Evolutionary conservation across 139 green algal genomes (phyloP).

Genomic region (Picochlorum sp.): DNA sequence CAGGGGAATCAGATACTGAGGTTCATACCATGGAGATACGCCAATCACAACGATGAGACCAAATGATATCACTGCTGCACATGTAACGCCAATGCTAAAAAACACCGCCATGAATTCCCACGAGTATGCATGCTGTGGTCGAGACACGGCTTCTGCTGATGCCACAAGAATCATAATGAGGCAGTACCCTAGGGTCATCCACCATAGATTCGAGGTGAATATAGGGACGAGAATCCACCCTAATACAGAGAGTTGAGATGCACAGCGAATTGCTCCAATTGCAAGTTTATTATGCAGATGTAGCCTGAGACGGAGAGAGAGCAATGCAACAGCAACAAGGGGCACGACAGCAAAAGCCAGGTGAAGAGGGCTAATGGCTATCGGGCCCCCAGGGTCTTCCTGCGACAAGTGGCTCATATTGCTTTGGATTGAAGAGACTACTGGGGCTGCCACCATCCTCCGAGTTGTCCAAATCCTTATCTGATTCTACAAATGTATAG

Average conservation of each 20-base stretch:
- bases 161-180: slow-evolving; percentile 63
- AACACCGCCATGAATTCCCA: slow-evolving; percentile 36
- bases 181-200: slow-evolving; percentile 47
- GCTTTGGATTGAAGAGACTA: too few relatives aligned
- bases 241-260: slow-evolving; percentile 54
- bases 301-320: slow-evolving; percentile 36
- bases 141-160: slow-evolving; percentile 54
- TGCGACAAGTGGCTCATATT: too few relatives aligned
- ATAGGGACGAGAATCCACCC: slow-evolving; percentile 70
- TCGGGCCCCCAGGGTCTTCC: neutral
- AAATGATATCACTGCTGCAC: slow-evolving; percentile 37
- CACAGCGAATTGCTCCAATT: slow-evolving; percentile 24
- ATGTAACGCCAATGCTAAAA: slow-evolving; percentile 24
- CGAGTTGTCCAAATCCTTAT: too few relatives aligned
- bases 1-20: slow-evolving; percentile 54
- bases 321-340: slow-evolving; percentile 20
- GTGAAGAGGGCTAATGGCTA: slow-evolving; percentile 11
- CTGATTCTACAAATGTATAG: too few relatives aligned
- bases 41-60: slow-evolving; percentile 45
- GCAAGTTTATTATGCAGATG: slow-evolving; percentile 30
- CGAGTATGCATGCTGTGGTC: slow-evolving; percentile 29
- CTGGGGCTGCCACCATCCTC: too few relatives aligned
- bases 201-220: slow-evolving; percentile 44
- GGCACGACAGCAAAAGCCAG: slow-evolving; percentile 26
- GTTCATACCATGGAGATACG: slow-evolving; percentile 50